These are phyloP conservation scores for Quambalaria eucalypti DNA, from an alignment of 1,284 basidiomycete species.

Conservation along the genomic window DNA sequence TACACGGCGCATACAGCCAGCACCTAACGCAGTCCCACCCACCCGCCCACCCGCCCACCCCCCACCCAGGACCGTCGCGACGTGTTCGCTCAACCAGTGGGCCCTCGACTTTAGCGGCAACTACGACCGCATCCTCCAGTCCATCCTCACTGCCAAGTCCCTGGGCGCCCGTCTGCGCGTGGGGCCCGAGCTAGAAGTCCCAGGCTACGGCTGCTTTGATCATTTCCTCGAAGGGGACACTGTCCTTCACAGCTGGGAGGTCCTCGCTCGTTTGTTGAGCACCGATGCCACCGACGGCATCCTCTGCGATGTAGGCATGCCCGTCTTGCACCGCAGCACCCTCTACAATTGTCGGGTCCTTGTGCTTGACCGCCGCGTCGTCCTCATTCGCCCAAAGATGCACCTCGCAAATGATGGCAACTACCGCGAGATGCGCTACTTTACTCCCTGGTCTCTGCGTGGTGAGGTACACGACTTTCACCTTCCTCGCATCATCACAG, in stretches of 20 bases:
- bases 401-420: slow-evolving; percentile 99
- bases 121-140: slow-evolving; percentile 76
- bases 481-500: slow-evolving; percentile 74
- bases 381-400: slow-evolving; percentile 95
- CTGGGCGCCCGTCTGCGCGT: slow-evolving; percentile 84
- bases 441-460: slow-evolving; percentile 88
- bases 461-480: slow-evolving; percentile 79
- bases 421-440: slow-evolving; percentile 90
- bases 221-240: slow-evolving; percentile 41
- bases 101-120: slow-evolving; percentile 79
- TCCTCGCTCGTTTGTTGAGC: slow-evolving; percentile 33
- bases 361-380: slow-evolving; percentile 71
- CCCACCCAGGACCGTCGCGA: slow-evolving; percentile 32
- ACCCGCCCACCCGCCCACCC: no score
- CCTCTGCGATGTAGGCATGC: slow-evolving; percentile 50
- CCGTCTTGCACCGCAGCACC: slow-evolving; percentile 88
- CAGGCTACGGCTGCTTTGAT: slow-evolving; percentile 49
- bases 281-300: slow-evolving; percentile 33
- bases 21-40: no score
- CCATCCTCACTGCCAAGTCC: slow-evolving; percentile 77
- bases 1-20: no score
- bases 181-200: slow-evolving; percentile 97
- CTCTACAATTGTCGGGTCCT: slow-evolving; percentile 94
- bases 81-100: slow-evolving; percentile 89
- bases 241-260: slow-evolving; percentile 40